phyloP scores from a whole-genome alignment of 495 filamentous ascomycete species.

The Aspergillus bertholletiae region DNA sequence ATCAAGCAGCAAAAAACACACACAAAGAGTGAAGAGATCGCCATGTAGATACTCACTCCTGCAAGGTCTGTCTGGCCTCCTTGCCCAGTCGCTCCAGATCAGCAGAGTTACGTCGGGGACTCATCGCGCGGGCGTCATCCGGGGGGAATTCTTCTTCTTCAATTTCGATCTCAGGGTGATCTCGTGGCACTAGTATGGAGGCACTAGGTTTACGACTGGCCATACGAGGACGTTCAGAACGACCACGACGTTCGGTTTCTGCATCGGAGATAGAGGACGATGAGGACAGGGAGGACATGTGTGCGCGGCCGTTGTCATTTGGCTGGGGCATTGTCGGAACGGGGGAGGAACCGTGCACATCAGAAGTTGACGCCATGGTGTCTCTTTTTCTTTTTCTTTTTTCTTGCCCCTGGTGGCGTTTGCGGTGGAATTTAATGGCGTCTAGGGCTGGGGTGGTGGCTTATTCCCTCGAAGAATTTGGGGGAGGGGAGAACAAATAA shows the following conservation, averaged over 20 bases:
- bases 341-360: slow-evolving; percentile 36
- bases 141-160: slow-evolving; percentile 68
- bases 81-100: slow-evolving; percentile 82
- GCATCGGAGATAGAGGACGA: slow-evolving; percentile 48
- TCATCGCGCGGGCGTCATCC: slow-evolving; percentile 91
- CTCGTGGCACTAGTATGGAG: slow-evolving; percentile 75
- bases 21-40: no score
- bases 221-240: slow-evolving; percentile 49
- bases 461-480: not conserved
- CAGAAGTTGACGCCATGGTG: slow-evolving; percentile 39
- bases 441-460: slow-evolving; percentile 11
- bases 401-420: slow-evolving; percentile 21
- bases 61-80: slow-evolving; percentile 66
- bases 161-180: slow-evolving; percentile 64
- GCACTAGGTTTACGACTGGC: slow-evolving; percentile 70
- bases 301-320: slow-evolving; percentile 40
- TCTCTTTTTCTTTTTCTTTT: no score
- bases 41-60: slow-evolving; percentile 57
- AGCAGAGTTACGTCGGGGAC: slow-evolving; percentile 82
- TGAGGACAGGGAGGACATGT: slow-evolving; percentile 41
- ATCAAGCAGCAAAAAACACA: not conserved
- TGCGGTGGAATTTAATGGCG: slow-evolving; percentile 12
- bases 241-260: slow-evolving; percentile 41
- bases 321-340: slow-evolving; percentile 43
- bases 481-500: slow-evolving; percentile 1